Evolutionary conservation across 2,329 filamentous ascomycete genomes (phyloP), one percentile per base, ranked within the genome.

Genomic region (Waltergamsia citrina): DNA sequence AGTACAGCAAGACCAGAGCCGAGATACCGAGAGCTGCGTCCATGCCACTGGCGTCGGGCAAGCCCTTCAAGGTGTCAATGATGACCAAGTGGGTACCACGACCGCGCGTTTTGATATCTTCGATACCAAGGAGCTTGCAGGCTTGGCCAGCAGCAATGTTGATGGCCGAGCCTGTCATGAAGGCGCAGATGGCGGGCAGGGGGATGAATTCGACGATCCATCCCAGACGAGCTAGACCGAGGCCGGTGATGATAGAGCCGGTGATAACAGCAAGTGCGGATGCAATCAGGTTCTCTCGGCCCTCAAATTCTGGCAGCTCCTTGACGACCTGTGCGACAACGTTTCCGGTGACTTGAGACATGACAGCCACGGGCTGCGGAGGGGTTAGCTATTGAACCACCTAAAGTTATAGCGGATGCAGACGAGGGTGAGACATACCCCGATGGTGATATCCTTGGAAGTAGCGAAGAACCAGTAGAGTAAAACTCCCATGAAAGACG

Each of bases 381-480:
- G 34, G 16, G 25, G 34, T 33, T 34, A 44, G 46, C 19, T 11
- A 16, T n/a, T n/a, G n/a, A n/a, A n/a, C n/a, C n/a, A n/a, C n/a
- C n/a, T n/a, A 7, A 18, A 12, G 28, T 17, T 18, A 23, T 17
- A 8, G 14, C 16, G 7, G 23, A n/a, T 36, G 32, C 15, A 32
- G 15, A 6, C 7, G 28, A 14, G 10, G 25, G 23, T n/a, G 16
- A 17, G n/a, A 69, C 76, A 60, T 66, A 82, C 78, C 25, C 85
- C 85, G 43, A 93, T 92, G 14, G 85, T 92, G 52, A 94, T 93
- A 58, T 71, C 67, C 46, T 96, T 96, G 17, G 88, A 95, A 0
- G 90, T 96, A 25, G 88, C 90, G 51, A 96, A 96, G 57, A 94
- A 88, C 90, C 90, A 96, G 60, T 96, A 96, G 46, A 94, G 69